Conservation (phyloP, 1,284 basidiomycete genomes). For the Ganoderma lingzhi region DNA sequence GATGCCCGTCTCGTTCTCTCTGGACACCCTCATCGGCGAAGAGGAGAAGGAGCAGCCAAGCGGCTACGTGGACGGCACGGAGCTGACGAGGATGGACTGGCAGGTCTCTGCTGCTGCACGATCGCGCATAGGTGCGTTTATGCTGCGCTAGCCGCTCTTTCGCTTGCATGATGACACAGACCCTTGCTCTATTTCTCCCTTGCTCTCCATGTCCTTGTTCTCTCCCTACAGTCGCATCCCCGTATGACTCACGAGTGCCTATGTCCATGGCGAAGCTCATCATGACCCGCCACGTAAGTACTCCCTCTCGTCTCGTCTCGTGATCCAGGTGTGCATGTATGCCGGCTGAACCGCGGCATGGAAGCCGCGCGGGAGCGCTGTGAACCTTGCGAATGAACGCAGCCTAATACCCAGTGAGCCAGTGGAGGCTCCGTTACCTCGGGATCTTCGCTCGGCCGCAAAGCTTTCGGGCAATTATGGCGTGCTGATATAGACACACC, state of each 20-base stretch:
- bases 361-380: constrained; percentile 17
- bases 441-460: constrained; percentile 10
- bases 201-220: not conserved
- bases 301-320: constrained; percentile 20
- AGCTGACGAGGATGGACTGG: constrained; percentile 43
- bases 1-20: constrained; percentile 40
- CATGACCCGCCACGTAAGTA: constrained; percentile 47
- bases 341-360: constrained; percentile 25
- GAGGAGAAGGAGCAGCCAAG: constrained; percentile 38
- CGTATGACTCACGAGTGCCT: constrained; percentile 40
- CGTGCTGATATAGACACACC: constrained; percentile 10
- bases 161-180: not conserved
- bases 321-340: constrained; percentile 22
- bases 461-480: constrained; percentile 11
- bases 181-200: constrained; percentile 10
- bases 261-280: constrained; percentile 48
- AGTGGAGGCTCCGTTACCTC: not conserved
- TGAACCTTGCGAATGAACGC: constrained; percentile 18
- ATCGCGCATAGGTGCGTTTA: constrained; percentile 34
- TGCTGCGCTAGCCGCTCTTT: not conserved
- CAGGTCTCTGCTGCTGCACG: constrained; percentile 35
- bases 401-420: not conserved
- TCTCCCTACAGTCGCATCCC: constrained; percentile 31
- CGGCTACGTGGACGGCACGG: constrained; percentile 39
- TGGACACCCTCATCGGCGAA: constrained; percentile 40